These are phyloP conservation scores for Leishmania turanica DNA, from an alignment of 208 protist species.

Conservation along the genomic window DNA sequence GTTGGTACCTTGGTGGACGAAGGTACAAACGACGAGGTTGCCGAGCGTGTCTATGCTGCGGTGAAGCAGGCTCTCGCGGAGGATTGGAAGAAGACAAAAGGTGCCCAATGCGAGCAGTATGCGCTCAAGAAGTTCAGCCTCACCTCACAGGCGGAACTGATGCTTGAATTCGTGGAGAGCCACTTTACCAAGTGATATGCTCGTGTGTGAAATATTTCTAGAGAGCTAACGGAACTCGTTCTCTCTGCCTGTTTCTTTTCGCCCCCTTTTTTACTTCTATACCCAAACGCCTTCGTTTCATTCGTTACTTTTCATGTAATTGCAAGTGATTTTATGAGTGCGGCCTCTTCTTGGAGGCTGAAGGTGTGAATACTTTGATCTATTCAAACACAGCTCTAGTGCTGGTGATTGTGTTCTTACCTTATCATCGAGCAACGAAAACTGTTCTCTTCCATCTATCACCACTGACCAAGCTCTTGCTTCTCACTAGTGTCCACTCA, in stretches of 20 bases:
- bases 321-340: background rate
- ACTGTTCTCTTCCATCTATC: background rate
- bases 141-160: slow-evolving; percentile 45
- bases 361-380: background rate
- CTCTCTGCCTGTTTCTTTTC: background rate
- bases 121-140: slow-evolving; percentile 66
- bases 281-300: slow-evolving; percentile 8
- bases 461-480: background rate
- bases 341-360: background rate
- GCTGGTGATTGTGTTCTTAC: background rate
- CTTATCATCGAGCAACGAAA: background rate
- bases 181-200: slow-evolving; percentile 38
- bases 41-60: slow-evolving; percentile 48
- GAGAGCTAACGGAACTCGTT: background rate
- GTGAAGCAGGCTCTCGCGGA: slow-evolving; percentile 58
- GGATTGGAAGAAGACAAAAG: slow-evolving; percentile 79
- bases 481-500: background rate
- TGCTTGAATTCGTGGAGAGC: slow-evolving; percentile 52
- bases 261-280: background rate
- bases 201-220: background rate
- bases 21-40: slow-evolving; percentile 57
- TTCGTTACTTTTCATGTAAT: background rate
- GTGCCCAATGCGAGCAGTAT: slow-evolving; percentile 52
- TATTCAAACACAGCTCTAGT: background rate
- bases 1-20: slow-evolving; percentile 75